Evolutionary conservation across 768 basidiomycete genomes (phyloP).

Genomic region (Lactarius indigo): DNA sequence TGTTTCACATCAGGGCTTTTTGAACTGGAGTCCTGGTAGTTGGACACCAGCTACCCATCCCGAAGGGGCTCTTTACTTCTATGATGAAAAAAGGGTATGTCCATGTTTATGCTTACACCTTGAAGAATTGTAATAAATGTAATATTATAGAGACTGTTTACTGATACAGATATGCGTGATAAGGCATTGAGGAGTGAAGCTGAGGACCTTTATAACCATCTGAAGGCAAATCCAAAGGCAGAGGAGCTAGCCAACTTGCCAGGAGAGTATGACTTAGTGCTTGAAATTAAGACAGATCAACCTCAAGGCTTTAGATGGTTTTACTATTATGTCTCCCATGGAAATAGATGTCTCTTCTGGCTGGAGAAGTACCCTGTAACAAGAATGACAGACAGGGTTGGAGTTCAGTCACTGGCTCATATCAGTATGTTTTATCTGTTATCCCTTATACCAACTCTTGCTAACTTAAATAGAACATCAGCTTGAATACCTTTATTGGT

Average conservation of each 20-base stretch:
- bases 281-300: background rate
- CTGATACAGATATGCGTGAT: background rate
- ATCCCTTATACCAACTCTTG: background rate
- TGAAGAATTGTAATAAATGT: background rate
- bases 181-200: background rate
- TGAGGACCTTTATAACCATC: background rate
- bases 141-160: background rate
- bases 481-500: slow-evolving; percentile 26
- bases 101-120: background rate
- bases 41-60: background rate
- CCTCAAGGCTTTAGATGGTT: background rate
- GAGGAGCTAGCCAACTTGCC: background rate
- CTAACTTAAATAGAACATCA: background rate
- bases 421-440: background rate
- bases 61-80: background rate
- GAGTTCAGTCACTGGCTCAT: background rate
- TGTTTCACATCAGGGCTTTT: background rate
- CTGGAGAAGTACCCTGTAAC: background rate
- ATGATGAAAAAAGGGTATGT: background rate
- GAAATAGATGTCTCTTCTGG: background rate
- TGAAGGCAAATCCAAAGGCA: background rate
- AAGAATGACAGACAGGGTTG: background rate
- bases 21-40: background rate
- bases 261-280: background rate
- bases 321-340: background rate